Conservation (phyloP, 331 rosid genomes). For the Rosa hybrid region DNA sequence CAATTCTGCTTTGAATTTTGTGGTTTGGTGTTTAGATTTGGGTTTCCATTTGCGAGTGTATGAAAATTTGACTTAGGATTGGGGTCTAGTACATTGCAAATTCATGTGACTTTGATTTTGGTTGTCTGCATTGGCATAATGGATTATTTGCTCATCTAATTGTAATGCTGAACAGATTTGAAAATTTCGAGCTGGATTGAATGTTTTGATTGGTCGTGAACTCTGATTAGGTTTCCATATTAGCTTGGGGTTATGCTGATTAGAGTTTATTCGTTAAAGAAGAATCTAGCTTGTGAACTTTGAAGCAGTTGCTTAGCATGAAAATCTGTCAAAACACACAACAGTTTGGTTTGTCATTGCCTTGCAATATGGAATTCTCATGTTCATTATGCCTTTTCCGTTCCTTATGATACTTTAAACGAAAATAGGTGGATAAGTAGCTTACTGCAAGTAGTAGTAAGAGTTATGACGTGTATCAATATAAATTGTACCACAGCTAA, state of each 20-base stretch:
- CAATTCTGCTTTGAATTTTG: conserved; percentile 8
- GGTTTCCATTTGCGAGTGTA: not conserved
- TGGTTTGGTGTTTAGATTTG: not conserved
- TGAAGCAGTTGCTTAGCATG: not conserved
- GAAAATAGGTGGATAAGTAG: not conserved
- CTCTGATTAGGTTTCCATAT: not conserved
- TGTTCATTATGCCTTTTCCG: not conserved
- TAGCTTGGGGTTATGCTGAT: not conserved
- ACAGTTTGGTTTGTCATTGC: not conserved
- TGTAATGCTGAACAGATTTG: not conserved
- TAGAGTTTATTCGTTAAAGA: not conserved
- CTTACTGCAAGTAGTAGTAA: not conserved
- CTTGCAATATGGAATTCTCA: not conserved
- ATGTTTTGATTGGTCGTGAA: not conserved
- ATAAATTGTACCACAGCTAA: not conserved
- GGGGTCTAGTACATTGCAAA: not conserved
- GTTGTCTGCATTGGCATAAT: not conserved
- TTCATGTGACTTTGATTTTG: not conserved
- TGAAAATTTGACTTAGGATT: not conserved
- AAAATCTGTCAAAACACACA: not conserved
- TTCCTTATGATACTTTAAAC: not conserved
- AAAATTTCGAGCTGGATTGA: not conserved
- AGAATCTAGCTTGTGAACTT: not conserved
- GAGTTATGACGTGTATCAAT: not conserved
- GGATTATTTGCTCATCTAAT: not conserved